Evolutionary conservation across 257 asterid species (phyloP), one percentile per base, ranked within the genome.

Genomic region (Scutellaria galericulata): DNA sequence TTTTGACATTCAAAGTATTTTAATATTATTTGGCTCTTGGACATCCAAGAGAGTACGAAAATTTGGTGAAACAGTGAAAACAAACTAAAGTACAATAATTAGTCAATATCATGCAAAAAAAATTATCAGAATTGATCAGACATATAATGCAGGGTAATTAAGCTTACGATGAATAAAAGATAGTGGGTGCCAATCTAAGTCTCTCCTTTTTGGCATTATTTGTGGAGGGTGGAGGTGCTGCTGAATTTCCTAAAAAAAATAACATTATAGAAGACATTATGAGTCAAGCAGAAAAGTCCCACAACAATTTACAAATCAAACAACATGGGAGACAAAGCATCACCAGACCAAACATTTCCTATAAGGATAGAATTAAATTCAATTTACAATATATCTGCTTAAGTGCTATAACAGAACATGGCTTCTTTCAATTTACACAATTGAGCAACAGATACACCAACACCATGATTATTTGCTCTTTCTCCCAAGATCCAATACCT

Each of bases 141-240:
- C 48, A 73, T 15, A 75, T 11, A 64, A 22, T 39, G 20, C 41
- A 70, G 40, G 11, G 15, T 55, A 58, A 69, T 40, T 41, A 67
- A 75, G 63, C 98, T 88, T 79, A 95, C 99, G 98, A 73, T 22
- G 98, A 71, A 72, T 95, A 95, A 77, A 82, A 95, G 40, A 95
- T 92, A 18, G 86, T 78, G 0, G 99, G 98, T 4, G 75, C 89
- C 77, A 73, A 50, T 65, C 77, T 77, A 68, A 54, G 44, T 82
- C 86, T 89, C 84, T 86, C 84, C 59, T 80, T 90, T 73, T 69
- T 86, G 53, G 72, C 76, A 76, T 70, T 84, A 50, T 75, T 54
- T 64, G 85, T 68, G 47, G 70, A 66, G 0, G 90, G 78, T 24
- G 78, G 80, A 59, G 81, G 85, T 58, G 73, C 45, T 67, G 54